phyloP scores from a whole-genome alignment of 1,139 yeast genomes.

The Oligophagozyma castellii region DNA sequence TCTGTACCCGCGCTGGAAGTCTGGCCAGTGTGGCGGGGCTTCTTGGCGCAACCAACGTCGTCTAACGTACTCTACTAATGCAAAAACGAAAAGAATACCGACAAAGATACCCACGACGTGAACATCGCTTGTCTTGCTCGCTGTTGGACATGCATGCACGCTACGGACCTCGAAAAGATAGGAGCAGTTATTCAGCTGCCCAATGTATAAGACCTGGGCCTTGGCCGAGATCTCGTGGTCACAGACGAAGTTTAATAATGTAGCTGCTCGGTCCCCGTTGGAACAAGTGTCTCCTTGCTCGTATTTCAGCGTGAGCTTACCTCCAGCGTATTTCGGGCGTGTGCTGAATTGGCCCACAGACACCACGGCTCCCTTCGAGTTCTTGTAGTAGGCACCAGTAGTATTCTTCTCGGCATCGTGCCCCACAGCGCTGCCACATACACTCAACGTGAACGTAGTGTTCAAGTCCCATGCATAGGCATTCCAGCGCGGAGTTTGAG shows the following conservation, averaged over 20 bases:
- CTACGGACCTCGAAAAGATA: conserved; percentile 79
- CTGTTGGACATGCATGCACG: conserved; percentile 79
- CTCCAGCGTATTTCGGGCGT: conserved; percentile 47
- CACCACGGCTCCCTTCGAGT: conserved; percentile 29
- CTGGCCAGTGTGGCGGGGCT: too few relatives aligned
- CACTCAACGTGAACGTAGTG: conserved; percentile 63
- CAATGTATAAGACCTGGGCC: conserved; percentile 59
- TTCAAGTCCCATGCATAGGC: conserved; percentile 62
- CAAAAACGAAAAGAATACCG: conserved; percentile 25
- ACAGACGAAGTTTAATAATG: conserved; percentile 64
- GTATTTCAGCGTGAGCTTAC: conserved; percentile 58
- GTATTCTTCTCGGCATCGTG: conserved; percentile 31
- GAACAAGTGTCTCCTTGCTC: conserved; percentile 60
- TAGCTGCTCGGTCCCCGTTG: conserved; percentile 41
- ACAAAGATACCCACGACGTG: conserved; percentile 24
- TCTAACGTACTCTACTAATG: conserved; percentile 24
- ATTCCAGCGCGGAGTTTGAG: conserved; percentile 32
- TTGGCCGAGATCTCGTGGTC: conserved; percentile 58
- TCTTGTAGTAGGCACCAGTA: conserved; percentile 58
- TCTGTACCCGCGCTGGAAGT: too few relatives aligned
- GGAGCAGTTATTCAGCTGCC: conserved; percentile 61
- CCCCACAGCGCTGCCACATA: conserved; percentile 45
- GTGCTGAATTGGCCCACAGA: conserved; percentile 57
- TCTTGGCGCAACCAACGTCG: conserved; percentile 17
- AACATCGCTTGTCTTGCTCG: conserved; percentile 31